A percentile compares a stretch with the other conserved stretches of the same genome.
These are phyloP conservation scores for Phytophthora idaei DNA, from an alignment of 352 stramenopile species.

Conservation along the genomic window DNA sequence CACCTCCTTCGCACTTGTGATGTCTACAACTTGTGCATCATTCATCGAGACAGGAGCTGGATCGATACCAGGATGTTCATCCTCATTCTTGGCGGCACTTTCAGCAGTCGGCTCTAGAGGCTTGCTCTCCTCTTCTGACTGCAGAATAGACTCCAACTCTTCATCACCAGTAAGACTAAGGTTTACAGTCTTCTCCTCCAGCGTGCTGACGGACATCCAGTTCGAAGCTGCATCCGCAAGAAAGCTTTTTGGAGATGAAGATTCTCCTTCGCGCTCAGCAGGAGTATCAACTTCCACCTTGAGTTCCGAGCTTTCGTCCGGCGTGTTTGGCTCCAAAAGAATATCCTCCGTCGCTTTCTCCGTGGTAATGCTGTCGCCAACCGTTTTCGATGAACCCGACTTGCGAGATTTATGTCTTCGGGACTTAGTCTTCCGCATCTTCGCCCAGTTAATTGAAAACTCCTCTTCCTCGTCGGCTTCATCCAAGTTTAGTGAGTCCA, in stretches of 20 bases:
- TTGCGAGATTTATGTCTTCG: constrained; percentile 24
- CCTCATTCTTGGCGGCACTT: neutral
- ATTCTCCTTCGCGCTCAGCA: neutral
- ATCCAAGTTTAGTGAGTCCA: neutral
- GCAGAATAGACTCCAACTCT: constrained; percentile 13
- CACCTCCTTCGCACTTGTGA: neutral
- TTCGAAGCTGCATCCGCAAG: constrained; percentile 28
- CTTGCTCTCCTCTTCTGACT: constrained; percentile 6
- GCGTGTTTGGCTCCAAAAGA: constrained; percentile 7
- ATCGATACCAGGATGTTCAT: neutral
- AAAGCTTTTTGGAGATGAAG: constrained; percentile 8
- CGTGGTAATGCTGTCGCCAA: constrained; percentile 4
- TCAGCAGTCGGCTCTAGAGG: neutral
- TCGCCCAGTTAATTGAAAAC: constrained; percentile 51
- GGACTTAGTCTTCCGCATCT: constrained; percentile 43
- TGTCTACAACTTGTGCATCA: constrained; percentile 2
- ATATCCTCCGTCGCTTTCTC: constrained; percentile 5
- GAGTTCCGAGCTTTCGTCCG: constrained; percentile 4
- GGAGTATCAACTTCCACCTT: neutral
- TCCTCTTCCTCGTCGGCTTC: constrained; percentile 43
- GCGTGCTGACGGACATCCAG: constrained; percentile 28
- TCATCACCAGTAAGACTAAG: constrained; percentile 13
- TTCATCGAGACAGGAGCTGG: constrained; percentile 5
- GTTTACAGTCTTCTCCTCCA: constrained; percentile 11
- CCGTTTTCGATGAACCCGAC: constrained; percentile 4